Percentiles rank a stretch among this genome's conserved stretches.
phyloP scores from a whole-genome alignment of 768 basidiomycete species.

The Amanita phalloides region DNA sequence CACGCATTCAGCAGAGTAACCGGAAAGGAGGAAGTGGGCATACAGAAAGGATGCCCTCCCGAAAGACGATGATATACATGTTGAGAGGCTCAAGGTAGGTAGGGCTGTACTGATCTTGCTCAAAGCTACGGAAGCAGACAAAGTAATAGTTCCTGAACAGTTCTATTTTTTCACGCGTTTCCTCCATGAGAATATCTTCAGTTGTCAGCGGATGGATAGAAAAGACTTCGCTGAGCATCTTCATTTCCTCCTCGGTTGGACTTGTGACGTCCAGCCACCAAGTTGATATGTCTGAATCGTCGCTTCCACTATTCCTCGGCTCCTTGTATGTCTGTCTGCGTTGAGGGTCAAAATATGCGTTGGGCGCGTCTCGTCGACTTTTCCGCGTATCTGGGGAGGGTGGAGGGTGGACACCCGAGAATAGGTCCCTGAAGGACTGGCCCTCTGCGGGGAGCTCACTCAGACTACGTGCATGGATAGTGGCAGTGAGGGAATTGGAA shows the following conservation, averaged over 20 bases:
- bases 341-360: not conserved
- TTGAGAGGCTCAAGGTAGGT: slow-evolving; percentile 97
- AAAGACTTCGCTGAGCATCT: slow-evolving; percentile 94
- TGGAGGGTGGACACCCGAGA: slow-evolving; percentile 37
- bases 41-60: slow-evolving; percentile 92
- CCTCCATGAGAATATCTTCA: slow-evolving; percentile 99
- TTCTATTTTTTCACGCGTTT: slow-evolving; percentile 99
- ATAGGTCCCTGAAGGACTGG: slow-evolving; percentile 88
- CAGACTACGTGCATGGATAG: slow-evolving; percentile 89
- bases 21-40: slow-evolving; percentile 13
- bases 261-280: slow-evolving; percentile 97
- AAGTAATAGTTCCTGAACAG: slow-evolving; percentile 98
- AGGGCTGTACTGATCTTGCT: slow-evolving; percentile 95
- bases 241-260: slow-evolving; percentile 98
- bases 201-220: slow-evolving; percentile 95
- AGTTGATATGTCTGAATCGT: slow-evolving; percentile 61
- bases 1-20: not conserved
- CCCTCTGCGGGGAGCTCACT: slow-evolving; percentile 91
- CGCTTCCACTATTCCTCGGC: not conserved
- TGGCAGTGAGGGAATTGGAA: slow-evolving; percentile 83
- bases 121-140: slow-evolving; percentile 98
- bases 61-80: slow-evolving; percentile 99
- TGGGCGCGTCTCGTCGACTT: not conserved
- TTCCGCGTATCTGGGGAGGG: not conserved
- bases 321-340: not conserved